These are phyloP conservation scores for Auriscalpium vulgare DNA, from an alignment of 768 basidiomycete species.

Conservation along the genomic window DNA sequence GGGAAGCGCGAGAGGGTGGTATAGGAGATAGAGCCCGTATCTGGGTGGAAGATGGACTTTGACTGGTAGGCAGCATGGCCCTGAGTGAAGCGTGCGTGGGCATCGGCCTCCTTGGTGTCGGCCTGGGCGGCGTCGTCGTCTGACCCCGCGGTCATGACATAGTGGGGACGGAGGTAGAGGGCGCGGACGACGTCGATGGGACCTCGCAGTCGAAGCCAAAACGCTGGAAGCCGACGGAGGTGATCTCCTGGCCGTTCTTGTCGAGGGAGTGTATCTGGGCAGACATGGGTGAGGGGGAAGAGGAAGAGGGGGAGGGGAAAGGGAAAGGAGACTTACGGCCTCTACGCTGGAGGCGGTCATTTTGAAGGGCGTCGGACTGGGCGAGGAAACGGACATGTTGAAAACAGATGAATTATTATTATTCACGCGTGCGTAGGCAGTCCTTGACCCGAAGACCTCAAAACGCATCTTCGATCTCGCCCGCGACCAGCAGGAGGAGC, in stretches of 20 bases:
- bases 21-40: slow-evolving; percentile 79
- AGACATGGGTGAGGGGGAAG: background rate
- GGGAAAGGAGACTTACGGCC: background rate
- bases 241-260: slow-evolving; percentile 69
- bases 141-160: slow-evolving; percentile 39
- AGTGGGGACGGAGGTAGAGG: slow-evolving; percentile 83
- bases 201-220: slow-evolving; percentile 91
- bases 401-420: too few species aligned
- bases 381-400: background rate
- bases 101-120: slow-evolving; percentile 31
- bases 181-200: slow-evolving; percentile 68
- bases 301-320: background rate
- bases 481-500: slow-evolving; percentile 85
- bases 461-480: slow-evolving; percentile 88
- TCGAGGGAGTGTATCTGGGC: slow-evolving; percentile 56
- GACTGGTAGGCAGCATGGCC: slow-evolving; percentile 54
- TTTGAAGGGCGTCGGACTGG: background rate
- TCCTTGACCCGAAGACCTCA: slow-evolving; percentile 76
- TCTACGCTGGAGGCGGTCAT: slow-evolving; percentile 9
- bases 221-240: slow-evolving; percentile 70
- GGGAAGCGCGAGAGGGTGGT: slow-evolving; percentile 89
- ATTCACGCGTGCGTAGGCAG: slow-evolving; percentile 37
- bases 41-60: slow-evolving; percentile 79
- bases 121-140: slow-evolving; percentile 28
- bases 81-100: slow-evolving; percentile 47